phyloP scores from a whole-genome alignment of 2,329 filamentous ascomycete genomes.

The Acephala macrosclerotiorum region DNA sequence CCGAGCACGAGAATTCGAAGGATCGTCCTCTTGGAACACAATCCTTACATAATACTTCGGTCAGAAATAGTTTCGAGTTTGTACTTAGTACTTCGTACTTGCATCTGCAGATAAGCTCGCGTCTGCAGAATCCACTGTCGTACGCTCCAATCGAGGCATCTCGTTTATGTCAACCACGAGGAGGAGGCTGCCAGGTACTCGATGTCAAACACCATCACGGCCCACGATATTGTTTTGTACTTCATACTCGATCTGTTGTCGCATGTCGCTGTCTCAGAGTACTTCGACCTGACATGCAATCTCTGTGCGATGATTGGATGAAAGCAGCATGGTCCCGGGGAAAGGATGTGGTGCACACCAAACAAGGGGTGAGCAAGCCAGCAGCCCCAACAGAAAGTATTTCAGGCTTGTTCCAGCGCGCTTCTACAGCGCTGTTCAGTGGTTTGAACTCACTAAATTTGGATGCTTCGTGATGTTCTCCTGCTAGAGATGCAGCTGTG shows the following conservation, averaged over 20 bases:
- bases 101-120: constrained; percentile 3
- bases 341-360: not conserved
- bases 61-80: not conserved
- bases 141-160: not conserved
- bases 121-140: not conserved
- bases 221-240: not conserved
- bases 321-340: constrained; percentile 5
- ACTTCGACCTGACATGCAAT: constrained; percentile 10
- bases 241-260: constrained; percentile 9
- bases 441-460: not conserved
- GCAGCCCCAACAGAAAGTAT: not conserved
- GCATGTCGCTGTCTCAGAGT: constrained; percentile 26
- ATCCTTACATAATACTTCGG: not conserved
- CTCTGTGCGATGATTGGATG: constrained; percentile 4
- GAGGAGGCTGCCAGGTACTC: not conserved
- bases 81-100: not conserved
- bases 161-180: constrained; percentile 3
- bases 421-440: not conserved
- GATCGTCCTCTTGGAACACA: not conserved
- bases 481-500: not conserved
- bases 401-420: constrained; percentile 8
- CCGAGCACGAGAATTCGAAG: constrained; percentile 1
- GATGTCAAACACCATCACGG: not conserved
- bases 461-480: not conserved
- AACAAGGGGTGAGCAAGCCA: not conserved